Base-by-base conservation (phyloP, 169 alveolate species). In the Plasmodium adleri region DNA sequence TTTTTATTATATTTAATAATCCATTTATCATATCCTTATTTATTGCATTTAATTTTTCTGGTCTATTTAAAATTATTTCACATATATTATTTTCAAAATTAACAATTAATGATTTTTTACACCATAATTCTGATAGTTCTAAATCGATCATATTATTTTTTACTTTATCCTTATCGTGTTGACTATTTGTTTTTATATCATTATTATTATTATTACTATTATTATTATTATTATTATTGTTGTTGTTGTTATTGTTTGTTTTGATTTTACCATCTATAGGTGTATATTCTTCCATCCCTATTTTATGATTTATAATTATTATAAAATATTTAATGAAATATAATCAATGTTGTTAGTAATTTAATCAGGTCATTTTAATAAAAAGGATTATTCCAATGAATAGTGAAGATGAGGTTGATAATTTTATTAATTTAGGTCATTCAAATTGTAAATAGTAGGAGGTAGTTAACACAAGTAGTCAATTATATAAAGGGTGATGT, bases 21-120 rank as follows among this genome's bases (percentile, higher is more conserved):
- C 80, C 89, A 45, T 49, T 78, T 59, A 78, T 64, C 89, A 78
- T 78, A 45, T 78, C 89, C 67, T 78, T 78, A 70, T 78, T 78
- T 50, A 78, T 64, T n/a, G 89, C 89, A 58, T 78, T 78, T 17
- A 78, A 70, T 45, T 78, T 78, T 49, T 78, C 78, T 28, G 75
- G 75, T n/a, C 89, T 78, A 70, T 78, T 78, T 78, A 78, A 59
- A 10, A 78, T 50, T 43, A 78, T 78, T 78, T 78, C 89, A 60
- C 64, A 50, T 78, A 78, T 45, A 39, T 70, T 66, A 67, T 78
- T 66, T 78, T 78, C 52, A 59, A 28, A 78, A 49, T 78, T 67
- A 64, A 78, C 70, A 26, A 66, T 26, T 67, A 78, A 56, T n/a
- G 89, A 49, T 66, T 59, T 78, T 66, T 78, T 78, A 10, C 78